Conservation (phyloP, 208 protist species). For the Wallacemonas sp. region DNA sequence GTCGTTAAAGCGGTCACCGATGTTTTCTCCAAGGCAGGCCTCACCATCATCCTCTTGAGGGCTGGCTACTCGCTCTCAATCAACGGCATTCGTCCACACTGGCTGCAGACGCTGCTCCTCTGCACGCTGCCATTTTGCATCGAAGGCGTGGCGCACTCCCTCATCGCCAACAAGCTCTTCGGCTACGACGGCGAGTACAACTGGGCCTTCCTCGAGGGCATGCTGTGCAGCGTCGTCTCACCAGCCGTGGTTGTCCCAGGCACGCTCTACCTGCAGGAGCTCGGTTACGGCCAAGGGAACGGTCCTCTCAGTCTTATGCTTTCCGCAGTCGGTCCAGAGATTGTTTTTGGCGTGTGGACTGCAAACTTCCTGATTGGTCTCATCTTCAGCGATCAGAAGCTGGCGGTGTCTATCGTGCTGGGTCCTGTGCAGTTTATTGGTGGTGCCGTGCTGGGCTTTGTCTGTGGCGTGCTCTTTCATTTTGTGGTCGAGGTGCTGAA, state of each 20-base stretch:
- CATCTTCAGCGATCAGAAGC: constrained; percentile 60
- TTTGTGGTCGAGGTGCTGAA: constrained; percentile 77
- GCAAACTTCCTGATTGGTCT: constrained; percentile 78
- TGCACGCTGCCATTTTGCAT: constrained; percentile 62
- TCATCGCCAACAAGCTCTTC: constrained; percentile 75
- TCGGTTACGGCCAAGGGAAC: constrained; percentile 63
- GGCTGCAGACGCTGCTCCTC: constrained; percentile 66
- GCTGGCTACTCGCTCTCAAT: constrained; percentile 73
- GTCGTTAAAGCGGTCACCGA: constrained; percentile 52
- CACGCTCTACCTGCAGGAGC: constrained; percentile 66
- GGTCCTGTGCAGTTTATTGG: constrained; percentile 76
- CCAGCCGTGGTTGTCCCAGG: constrained; percentile 78
- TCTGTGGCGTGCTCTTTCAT: constrained; percentile 63
- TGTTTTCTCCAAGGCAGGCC: constrained; percentile 65
- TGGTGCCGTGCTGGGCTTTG: constrained; percentile 53
- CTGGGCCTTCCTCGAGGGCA: constrained; percentile 80
- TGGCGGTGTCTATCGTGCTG: constrained; percentile 53
- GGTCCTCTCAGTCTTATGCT: constrained; percentile 71
- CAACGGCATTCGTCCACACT: constrained; percentile 67
- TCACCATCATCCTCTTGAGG: constrained; percentile 73
- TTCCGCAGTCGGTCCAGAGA: constrained; percentile 69
- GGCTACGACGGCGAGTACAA: constrained; percentile 68
- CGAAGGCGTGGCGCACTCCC: constrained; percentile 62
- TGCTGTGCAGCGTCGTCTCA: constrained; percentile 73
- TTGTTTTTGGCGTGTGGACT: constrained; percentile 76